Evolutionary conservation across 371 early-diverging fungal genomes (phyloP), one percentile per base, ranked within the genome.

Genomic region (Mortierella sp.): DNA sequence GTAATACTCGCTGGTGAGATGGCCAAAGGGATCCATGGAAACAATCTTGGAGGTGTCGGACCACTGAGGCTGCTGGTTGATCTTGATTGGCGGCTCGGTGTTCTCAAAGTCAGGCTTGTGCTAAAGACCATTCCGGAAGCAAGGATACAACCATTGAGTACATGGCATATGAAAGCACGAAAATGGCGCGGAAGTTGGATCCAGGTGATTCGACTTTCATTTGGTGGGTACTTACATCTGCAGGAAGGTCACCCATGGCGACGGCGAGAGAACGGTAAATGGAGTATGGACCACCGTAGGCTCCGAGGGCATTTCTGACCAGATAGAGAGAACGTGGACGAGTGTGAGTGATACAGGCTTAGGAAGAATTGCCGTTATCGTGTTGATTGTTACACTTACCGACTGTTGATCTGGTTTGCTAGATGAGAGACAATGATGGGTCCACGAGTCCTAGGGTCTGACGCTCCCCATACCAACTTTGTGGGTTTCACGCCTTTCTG

Each of bases 21-120:
- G 96, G 9, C 98, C 98, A 86, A 90, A 97, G 14, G 98, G 96
- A 68, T 97, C 98, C 63, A 97, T 72, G 0, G 96, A 95, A 6
- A 97, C 98, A 73, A 97, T 97, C 79, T 94, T 95, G 58, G 86
- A 85, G n/a, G 95, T 93, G 58, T 94, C 94, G 37, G 73, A 80
- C 98, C 98, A 97, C 22, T 92, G 83, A 10, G 91, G 84, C 73
- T 92, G 85, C 54, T 96, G 98, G 21, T 94, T 93, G 56, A 97
- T 87, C 28, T 84, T 77, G 67, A 92, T 87, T 5, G 93, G 90
- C 4, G 98, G 97, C 57, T 96, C 92, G 0, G 98, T 97, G 81
- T 94, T 86, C 22, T 81, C 83, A 68, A 95, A 93, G 81, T 97
- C 92, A 50, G 97, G 97, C 16, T 88, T 88, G 79, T 97, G 95